Percentiles rank a stretch among this genome's conserved stretches.
These are phyloP conservation scores for Globisporangium nagaii DNA, from an alignment of 352 stramenopile species.

Conservation along the genomic window DNA sequence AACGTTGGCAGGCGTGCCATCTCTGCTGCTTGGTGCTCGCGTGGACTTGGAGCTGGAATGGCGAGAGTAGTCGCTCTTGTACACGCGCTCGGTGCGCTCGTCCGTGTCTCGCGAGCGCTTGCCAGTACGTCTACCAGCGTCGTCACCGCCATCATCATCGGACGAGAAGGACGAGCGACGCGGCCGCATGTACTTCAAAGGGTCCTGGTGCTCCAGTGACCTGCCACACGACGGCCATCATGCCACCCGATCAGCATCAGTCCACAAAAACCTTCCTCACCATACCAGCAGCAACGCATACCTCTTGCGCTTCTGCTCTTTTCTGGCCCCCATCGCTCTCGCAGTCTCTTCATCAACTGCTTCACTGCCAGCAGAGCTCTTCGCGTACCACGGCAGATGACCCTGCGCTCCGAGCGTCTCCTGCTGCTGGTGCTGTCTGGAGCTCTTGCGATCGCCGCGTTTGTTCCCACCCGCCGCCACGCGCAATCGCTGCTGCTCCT, in stretches of 20 bases:
- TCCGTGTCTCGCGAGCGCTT: constrained; percentile 3
- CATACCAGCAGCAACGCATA: too few relatives aligned
- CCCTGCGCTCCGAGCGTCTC: constrained; percentile 31
- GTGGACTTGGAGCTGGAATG: background rate
- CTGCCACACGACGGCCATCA: constrained; percentile 18
- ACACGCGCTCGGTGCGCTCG: constrained; percentile 7
- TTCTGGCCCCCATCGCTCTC: constrained; percentile 1
- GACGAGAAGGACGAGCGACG: constrained; percentile 2
- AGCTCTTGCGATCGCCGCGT: background rate
- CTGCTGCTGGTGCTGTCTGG: background rate
- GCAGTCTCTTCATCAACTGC: constrained; percentile 5
- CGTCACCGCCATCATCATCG: constrained; percentile 4
- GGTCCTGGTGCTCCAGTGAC: constrained; percentile 27
- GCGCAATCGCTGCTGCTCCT: background rate
- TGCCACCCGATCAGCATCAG: too few relatives aligned
- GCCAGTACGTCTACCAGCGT: background rate
- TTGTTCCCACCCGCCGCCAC: background rate
- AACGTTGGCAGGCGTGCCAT: too few relatives aligned
- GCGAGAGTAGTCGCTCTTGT: constrained; percentile 15
- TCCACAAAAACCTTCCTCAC: too few relatives aligned
- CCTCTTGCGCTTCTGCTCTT: constrained; percentile 36
- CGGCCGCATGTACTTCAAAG: constrained; percentile 35
- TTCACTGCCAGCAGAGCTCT: background rate
- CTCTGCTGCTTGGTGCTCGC: constrained; percentile 6
- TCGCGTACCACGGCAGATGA: constrained; percentile 38